These are phyloP conservation scores for Candida albicans DNA, from an alignment of 1,139 yeast genomes.

Conservation along the genomic window DNA sequence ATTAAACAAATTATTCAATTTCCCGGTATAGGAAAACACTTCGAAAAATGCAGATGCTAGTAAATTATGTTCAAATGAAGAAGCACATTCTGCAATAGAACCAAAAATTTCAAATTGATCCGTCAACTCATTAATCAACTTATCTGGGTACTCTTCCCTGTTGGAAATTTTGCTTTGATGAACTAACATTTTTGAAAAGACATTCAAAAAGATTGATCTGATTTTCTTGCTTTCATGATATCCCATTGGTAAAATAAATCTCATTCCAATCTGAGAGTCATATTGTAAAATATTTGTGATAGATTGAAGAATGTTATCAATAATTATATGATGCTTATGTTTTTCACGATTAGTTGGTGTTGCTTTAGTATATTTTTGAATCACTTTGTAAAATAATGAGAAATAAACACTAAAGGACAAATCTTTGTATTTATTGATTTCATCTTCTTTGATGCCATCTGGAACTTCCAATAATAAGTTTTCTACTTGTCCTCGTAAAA, in stretches of 20 bases:
- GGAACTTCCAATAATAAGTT: slow-evolving; percentile 62
- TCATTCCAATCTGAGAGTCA: slow-evolving; percentile 77
- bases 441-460: slow-evolving; percentile 57
- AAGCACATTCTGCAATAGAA: slow-evolving; percentile 70
- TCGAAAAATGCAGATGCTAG: slow-evolving; percentile 70
- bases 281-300: slow-evolving; percentile 68
- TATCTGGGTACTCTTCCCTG: slow-evolving; percentile 30
- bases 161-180: slow-evolving; percentile 32
- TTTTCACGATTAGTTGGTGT: slow-evolving; percentile 29
- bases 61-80: slow-evolving; percentile 44
- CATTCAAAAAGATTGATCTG: slow-evolving; percentile 71
- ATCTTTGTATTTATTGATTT: slow-evolving; percentile 57
- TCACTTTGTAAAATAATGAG: slow-evolving; percentile 65
- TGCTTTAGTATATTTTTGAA: slow-evolving; percentile 55
- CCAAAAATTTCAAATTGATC: slow-evolving; percentile 33
- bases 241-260: slow-evolving; percentile 76
- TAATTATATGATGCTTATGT: slow-evolving; percentile 57
- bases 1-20: slow-evolving; percentile 55
- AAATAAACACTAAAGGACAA: slow-evolving; percentile 72
- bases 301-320: slow-evolving; percentile 67
- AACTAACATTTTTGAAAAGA: slow-evolving; percentile 65
- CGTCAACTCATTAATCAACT: slow-evolving; percentile 22
- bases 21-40: slow-evolving; percentile 55
- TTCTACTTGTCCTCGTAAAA: slow-evolving; percentile 55
- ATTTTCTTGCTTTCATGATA: slow-evolving; percentile 67